Evolutionary conservation across 1,284 basidiomycete genomes (phyloP).

Genomic region (Tylopilus sp.): DNA sequence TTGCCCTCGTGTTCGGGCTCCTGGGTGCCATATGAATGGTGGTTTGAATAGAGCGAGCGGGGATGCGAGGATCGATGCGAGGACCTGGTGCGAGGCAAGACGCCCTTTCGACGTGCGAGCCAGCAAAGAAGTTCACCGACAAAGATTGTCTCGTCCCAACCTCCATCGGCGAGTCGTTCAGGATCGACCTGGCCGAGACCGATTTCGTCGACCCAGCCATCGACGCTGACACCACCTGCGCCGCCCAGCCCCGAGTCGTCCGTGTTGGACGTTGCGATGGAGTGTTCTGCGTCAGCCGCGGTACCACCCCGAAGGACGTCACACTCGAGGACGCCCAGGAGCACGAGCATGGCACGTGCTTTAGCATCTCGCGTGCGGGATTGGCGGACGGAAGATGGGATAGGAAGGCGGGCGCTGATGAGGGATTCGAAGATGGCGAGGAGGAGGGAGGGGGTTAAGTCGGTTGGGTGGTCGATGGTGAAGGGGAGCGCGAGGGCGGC

Average conservation of each 20-base stretch:
- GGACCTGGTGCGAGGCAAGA: conserved; percentile 28
- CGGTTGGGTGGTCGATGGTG: conserved; percentile 50
- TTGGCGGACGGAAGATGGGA: conserved; percentile 39
- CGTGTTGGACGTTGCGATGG: conserved; percentile 8
- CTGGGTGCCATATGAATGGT: conserved; percentile 24
- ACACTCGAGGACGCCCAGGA: conserved; percentile 68
- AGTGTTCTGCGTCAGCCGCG: conserved; percentile 6
- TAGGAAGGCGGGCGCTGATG: conserved; percentile 45
- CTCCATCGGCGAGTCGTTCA: conserved; percentile 53
- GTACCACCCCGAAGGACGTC: conserved; percentile 52
- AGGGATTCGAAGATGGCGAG: conserved; percentile 61
- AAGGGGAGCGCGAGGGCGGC: conserved; percentile 49
- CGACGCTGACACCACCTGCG: conserved; percentile 26
- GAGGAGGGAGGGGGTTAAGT: conserved; percentile 66
- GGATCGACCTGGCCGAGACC: conserved; percentile 63
- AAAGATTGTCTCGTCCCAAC: conserved; percentile 58
- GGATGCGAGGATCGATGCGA: conserved; percentile 3
- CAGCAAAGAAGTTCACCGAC: conserved; percentile 61
- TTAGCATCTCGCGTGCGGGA: conserved; percentile 39
- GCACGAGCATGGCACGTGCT: conserved; percentile 65
- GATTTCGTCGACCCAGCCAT: conserved; percentile 42
- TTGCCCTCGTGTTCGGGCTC: conserved; percentile 11
- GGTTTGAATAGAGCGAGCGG: conserved; percentile 21
- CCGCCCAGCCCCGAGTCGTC: conserved; percentile 18
- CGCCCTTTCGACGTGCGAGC: conserved; percentile 48